Percentiles rank a stretch among this genome's conserved stretches.
These are phyloP conservation scores for Citrus unshiu DNA, from an alignment of 345 rosid species.

Conservation along the genomic window DNA sequence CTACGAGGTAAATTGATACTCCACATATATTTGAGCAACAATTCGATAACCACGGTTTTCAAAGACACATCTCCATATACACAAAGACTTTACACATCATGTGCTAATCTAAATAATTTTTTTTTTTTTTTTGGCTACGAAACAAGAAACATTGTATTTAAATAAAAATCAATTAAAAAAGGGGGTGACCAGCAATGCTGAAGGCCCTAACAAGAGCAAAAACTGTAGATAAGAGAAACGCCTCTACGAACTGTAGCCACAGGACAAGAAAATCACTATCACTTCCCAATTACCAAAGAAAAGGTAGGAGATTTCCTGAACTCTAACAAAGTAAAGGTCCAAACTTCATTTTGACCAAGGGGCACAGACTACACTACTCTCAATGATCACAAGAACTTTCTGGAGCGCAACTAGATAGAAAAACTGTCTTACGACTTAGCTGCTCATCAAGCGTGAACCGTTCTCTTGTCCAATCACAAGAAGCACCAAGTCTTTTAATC, in stretches of 20 bases:
- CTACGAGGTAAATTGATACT: background rate
- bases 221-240: background rate
- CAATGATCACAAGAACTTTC: conserved; percentile 8
- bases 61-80: background rate
- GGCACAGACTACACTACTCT: background rate
- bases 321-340: background rate
- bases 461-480: conserved; percentile 97
- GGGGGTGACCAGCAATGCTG: background rate
- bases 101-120: background rate
- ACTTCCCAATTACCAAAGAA: background rate
- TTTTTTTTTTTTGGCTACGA: background rate
- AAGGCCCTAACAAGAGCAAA: background rate
- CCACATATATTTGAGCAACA: background rate
- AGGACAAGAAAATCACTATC: background rate
- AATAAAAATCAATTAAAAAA: background rate
- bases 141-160: background rate
- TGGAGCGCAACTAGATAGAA: conserved; percentile 24
- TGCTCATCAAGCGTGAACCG: conserved; percentile 94
- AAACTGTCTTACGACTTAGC: conserved; percentile 90
- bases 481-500: conserved; percentile 96
- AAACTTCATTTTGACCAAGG: background rate
- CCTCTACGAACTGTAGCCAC: background rate
- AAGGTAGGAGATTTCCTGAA: background rate
- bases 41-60: background rate
- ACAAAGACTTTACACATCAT: background rate